A percentile compares a stretch with the other conserved stretches of the same genome.
These are phyloP conservation scores for Tylopilus sp. DNA, from an alignment of 768 basidiomycete species.

Conservation along the genomic window DNA sequence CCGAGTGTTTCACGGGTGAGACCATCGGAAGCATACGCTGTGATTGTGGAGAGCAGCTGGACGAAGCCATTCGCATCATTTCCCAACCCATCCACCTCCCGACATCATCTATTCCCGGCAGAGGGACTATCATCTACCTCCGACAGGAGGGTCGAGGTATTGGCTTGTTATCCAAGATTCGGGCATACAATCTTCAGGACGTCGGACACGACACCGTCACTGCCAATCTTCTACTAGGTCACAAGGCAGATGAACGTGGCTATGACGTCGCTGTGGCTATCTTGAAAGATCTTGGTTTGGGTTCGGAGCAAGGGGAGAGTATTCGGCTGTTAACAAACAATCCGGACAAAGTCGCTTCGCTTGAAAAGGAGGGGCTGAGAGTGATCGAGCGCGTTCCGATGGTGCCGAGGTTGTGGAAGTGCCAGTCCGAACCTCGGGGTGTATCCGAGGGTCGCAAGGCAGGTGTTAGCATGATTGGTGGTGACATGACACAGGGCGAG, in stretches of 20 bases:
- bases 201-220: slow-evolving; percentile 98
- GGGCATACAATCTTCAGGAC: slow-evolving; percentile 97
- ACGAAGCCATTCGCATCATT: slow-evolving; percentile 93
- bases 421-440: slow-evolving; percentile 18
- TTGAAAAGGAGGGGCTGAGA: slow-evolving; percentile 75
- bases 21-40: slow-evolving; percentile 98
- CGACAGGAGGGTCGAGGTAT: slow-evolving; percentile 98
- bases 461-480: slow-evolving; percentile 82
- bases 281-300: slow-evolving; percentile 80
- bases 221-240: slow-evolving; percentile 93
- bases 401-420: slow-evolving; percentile 86
- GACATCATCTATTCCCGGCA: slow-evolving; percentile 59
- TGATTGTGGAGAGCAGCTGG: slow-evolving; percentile 97
- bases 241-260: slow-evolving; percentile 88
- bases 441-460: slow-evolving; percentile 35
- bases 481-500: slow-evolving; percentile 67
- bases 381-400: slow-evolving; percentile 88
- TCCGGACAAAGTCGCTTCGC: slow-evolving; percentile 90
- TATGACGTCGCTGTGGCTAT: slow-evolving; percentile 93
- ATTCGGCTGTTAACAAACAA: slow-evolving; percentile 93
- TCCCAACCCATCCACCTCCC: slow-evolving; percentile 61
- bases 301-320: slow-evolving; percentile 49
- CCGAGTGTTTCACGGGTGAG: slow-evolving; percentile 98
- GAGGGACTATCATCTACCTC: slow-evolving; percentile 92
- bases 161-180: slow-evolving; percentile 90